Conservation (phyloP, 2,329 filamentous ascomycete species). For the Xylaria sp. region DNA sequence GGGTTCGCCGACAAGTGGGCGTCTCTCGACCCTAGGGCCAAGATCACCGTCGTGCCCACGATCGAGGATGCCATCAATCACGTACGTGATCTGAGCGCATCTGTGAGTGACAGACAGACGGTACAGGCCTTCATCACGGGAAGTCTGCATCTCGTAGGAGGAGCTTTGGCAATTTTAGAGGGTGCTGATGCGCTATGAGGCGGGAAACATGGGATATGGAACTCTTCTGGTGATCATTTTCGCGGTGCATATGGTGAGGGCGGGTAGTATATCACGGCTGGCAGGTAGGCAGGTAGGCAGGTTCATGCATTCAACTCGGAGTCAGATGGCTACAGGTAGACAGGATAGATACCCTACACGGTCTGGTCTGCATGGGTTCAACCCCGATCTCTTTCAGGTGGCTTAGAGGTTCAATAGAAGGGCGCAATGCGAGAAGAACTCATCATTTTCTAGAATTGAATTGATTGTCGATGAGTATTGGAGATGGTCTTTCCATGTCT, state of each 20-base stretch:
- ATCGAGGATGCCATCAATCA: slow-evolving; percentile 66
- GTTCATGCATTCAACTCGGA: slow-evolving; percentile 33
- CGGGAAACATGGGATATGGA: not conserved
- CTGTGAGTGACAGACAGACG: slow-evolving; percentile 48
- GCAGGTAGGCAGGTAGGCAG: slow-evolving; percentile 8
- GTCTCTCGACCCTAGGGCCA: slow-evolving; percentile 57
- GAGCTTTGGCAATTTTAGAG: slow-evolving; percentile 61
- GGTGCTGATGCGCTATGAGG: slow-evolving; percentile 55
- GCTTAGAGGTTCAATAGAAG: slow-evolving; percentile 1
- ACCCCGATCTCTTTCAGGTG: slow-evolving; percentile 24
- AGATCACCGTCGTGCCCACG: slow-evolving; percentile 60
- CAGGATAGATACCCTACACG: slow-evolving; percentile 32
- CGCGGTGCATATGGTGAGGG: not conserved
- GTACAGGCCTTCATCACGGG: slow-evolving; percentile 67
- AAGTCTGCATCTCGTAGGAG: slow-evolving; percentile 71
- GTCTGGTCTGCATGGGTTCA: slow-evolving; percentile 30
- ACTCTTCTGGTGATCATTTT: not conserved
- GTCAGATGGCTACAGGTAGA: slow-evolving; percentile 19
- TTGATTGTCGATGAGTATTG: not conserved
- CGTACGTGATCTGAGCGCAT: slow-evolving; percentile 53
- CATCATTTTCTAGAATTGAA: not conserved
- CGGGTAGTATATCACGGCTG: slow-evolving; percentile 2
- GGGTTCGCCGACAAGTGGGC: slow-evolving; percentile 64
- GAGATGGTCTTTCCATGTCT: not conserved
- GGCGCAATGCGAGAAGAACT: not conserved